phyloP scores from a whole-genome alignment of 257 asterid genomes.

The Nicotiana obtusifolia region DNA sequence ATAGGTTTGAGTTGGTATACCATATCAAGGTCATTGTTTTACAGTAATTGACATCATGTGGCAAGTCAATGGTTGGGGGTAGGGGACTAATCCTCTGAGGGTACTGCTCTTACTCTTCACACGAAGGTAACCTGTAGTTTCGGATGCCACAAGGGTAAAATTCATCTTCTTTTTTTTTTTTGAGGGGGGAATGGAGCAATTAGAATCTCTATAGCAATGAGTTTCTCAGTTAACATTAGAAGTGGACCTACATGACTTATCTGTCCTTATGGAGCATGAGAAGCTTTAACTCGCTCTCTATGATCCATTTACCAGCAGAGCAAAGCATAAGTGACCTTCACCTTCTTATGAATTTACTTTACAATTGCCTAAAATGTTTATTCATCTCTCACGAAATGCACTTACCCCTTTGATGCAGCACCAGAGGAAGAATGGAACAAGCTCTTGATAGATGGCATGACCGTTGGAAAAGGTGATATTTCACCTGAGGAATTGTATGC shows the following conservation, averaged over 20 bases:
- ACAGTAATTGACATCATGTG: background rate
- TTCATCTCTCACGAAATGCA: background rate
- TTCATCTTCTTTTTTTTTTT: background rate
- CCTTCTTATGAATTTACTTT: background rate
- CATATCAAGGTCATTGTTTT: background rate
- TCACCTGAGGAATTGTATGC: slow-evolving; percentile 56
- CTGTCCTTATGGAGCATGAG: background rate
- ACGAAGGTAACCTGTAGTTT: background rate
- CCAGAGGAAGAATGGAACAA: slow-evolving; percentile 79
- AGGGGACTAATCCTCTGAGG: background rate
- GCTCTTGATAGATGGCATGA: slow-evolving; percentile 63
- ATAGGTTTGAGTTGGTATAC: background rate
- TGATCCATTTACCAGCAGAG: background rate
- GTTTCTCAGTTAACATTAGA: background rate
- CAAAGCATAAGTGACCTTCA: background rate
- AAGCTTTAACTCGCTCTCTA: background rate
- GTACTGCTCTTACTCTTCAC: background rate
- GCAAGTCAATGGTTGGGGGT: background rate
- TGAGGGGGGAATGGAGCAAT: background rate
- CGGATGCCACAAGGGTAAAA: background rate
- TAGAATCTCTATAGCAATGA: background rate
- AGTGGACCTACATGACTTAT: background rate
- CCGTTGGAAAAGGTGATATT: slow-evolving; percentile 69
- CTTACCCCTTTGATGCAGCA: slow-evolving; percentile 37
- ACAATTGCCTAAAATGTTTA: background rate